Conservation (phyloP, 768 basidiomycete species). For the Calocybe gangraenosa region DNA sequence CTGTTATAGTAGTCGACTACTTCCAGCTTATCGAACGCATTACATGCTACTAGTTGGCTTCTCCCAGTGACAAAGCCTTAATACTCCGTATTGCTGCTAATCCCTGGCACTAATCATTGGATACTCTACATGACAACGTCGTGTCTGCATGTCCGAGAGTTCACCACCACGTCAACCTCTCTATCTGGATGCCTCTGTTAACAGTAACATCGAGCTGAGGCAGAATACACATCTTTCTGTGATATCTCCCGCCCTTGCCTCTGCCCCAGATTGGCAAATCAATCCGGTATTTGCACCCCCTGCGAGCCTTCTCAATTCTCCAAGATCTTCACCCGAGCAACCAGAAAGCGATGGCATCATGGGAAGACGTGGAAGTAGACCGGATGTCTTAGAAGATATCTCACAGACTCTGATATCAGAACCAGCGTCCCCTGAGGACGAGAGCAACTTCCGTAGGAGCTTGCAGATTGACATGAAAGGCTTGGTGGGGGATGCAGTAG, state of each 20-base stretch:
- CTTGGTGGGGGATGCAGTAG: constrained; percentile 77
- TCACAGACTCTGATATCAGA: constrained; percentile 1
- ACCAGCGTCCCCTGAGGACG: constrained; percentile 41
- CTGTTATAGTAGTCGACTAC: too few species aligned
- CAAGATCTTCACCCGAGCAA: constrained; percentile 8
- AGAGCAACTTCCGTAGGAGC: constrained; percentile 51
- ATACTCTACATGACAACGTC: background rate
- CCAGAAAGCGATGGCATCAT: background rate
- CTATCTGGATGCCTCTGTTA: constrained; percentile 9
- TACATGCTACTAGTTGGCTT: too few species aligned
- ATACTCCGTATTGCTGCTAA: too few species aligned
- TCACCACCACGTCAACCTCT: constrained; percentile 9
- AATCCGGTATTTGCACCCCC: constrained; percentile 17
- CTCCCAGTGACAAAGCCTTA: too few species aligned
- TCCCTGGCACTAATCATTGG: too few species aligned
- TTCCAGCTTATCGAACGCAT: too few species aligned
- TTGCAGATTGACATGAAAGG: constrained; percentile 78
- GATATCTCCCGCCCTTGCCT: constrained; percentile 5
- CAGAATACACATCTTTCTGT: constrained; percentile 8
- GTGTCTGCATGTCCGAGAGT: constrained; percentile 16
- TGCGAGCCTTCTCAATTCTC: constrained; percentile 12
- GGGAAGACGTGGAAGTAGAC: constrained; percentile 7
- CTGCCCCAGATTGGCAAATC: constrained; percentile 15
- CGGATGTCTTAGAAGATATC: constrained; percentile 1
- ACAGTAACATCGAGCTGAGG: constrained; percentile 9